phyloP scores from a whole-genome alignment of 495 filamentous ascomycete genomes.

The Hypoxylon crocopeplum region DNA sequence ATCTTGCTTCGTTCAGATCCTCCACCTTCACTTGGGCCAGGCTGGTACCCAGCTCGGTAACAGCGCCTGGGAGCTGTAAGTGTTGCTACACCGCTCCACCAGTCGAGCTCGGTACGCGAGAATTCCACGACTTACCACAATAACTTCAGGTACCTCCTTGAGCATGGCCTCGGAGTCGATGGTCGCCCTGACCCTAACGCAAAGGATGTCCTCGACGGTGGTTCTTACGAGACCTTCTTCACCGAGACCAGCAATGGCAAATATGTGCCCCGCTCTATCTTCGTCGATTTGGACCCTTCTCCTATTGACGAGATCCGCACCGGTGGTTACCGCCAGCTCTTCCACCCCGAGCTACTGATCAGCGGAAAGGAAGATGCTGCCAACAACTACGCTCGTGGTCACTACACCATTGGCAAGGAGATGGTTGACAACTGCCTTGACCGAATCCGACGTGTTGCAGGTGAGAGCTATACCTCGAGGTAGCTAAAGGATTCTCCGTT shows the following conservation, averaged over 20 bases:
- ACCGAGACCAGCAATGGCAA: constrained; percentile 85
- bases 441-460: constrained; percentile 81
- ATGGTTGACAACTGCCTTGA: constrained; percentile 84
- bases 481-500: neutral
- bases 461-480: constrained; percentile 51
- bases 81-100: constrained; percentile 54
- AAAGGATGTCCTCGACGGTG: constrained; percentile 66
- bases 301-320: constrained; percentile 93
- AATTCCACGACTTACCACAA: constrained; percentile 18
- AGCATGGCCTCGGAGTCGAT: constrained; percentile 84
- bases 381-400: constrained; percentile 94
- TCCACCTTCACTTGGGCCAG: constrained; percentile 92
- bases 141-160: constrained; percentile 80
- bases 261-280: constrained; percentile 90
- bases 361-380: constrained; percentile 94
- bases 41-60: constrained; percentile 93
- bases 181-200: constrained; percentile 70
- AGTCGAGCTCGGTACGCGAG: constrained; percentile 1
- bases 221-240: constrained; percentile 90
- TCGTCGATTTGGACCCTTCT: constrained; percentile 87
- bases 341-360: constrained; percentile 87
- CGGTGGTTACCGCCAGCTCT: constrained; percentile 81
- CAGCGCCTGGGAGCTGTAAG: constrained; percentile 94
- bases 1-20: constrained; percentile 61
- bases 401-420: constrained; percentile 94